phyloP scores from a whole-genome alignment of 306 rosid genomes.

The Dicorynia guianensis region DNA sequence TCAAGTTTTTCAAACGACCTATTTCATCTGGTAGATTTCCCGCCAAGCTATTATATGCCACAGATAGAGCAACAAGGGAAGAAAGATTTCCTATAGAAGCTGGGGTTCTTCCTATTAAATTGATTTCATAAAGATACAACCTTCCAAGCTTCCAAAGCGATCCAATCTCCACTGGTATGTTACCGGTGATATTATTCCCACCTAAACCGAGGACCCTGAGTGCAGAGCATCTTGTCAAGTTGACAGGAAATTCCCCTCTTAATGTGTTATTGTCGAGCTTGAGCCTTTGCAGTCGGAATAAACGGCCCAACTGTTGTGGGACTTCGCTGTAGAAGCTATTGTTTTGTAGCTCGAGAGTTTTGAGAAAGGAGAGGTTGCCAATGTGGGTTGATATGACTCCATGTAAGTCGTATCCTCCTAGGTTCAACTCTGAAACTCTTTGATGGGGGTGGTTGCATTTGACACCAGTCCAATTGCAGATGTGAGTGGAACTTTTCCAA shows the following conservation, averaged over 20 bases:
- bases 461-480: constrained; percentile 8
- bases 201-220: neutral
- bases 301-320: constrained; percentile 33
- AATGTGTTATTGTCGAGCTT: neutral
- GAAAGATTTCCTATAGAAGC: constrained; percentile 36
- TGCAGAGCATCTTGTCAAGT: constrained; percentile 20
- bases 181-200: neutral
- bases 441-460: no score
- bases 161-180: constrained; percentile 3
- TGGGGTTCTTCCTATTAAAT: constrained; percentile 35
- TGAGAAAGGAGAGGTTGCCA: constrained; percentile 41
- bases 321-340: constrained; percentile 11
- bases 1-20: neutral
- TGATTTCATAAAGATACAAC: neutral
- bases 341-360: neutral
- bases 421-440: no score
- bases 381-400: no score
- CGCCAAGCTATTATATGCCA: neutral
- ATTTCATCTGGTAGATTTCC: constrained; percentile 27
- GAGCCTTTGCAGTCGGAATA: neutral
- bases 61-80: neutral
- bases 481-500: constrained; percentile 36
- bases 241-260: constrained; percentile 27
- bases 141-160: neutral
- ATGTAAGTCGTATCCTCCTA: no score